Conservation (phyloP, 164 flowering plant genomes). For the Cinnamomum micranthum region DNA sequence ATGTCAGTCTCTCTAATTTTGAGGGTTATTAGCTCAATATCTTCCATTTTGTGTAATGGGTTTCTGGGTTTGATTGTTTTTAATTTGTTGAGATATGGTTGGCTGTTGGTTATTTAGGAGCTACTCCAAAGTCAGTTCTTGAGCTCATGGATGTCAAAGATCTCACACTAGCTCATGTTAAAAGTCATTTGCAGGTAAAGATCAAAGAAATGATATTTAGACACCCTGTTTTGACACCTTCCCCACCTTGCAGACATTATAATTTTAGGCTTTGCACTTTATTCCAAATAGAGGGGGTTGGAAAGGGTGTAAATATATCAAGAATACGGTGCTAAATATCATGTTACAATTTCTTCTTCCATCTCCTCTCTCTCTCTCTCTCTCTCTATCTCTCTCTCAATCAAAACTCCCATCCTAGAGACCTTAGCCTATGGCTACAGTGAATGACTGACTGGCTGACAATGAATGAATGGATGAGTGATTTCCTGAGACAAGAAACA, state of each 20-base stretch:
- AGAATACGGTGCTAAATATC: neutral
- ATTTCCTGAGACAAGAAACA: constrained; percentile 25
- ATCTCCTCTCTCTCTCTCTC: constrained; percentile 9
- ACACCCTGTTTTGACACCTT: neutral
- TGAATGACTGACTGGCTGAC: constrained; percentile 25
- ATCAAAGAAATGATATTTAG: neutral
- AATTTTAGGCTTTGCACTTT: neutral
- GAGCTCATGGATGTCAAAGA: constrained; percentile 85
- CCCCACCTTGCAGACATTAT: no score
- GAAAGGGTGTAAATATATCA: no score
- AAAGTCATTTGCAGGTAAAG: constrained; percentile 70
- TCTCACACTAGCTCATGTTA: constrained; percentile 76
- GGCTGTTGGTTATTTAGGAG: constrained; percentile 36
- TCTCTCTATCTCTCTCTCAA: constrained; percentile 5
- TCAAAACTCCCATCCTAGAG: neutral
- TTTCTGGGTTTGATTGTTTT: neutral
- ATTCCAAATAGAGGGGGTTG: neutral
- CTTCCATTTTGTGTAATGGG: neutral
- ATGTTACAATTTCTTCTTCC: neutral
- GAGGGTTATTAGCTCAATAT: neutral
- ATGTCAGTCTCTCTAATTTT: neutral
- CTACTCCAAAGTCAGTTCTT: constrained; percentile 76
- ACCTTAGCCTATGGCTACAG: constrained; percentile 36
- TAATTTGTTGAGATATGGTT: neutral
- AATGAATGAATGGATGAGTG: constrained; percentile 13